Evolutionary conservation across 2,329 filamentous ascomycete genomes (phyloP), one percentile per base, ranked within the genome.

Genomic region (Ceratocystis eucalypticola): DNA sequence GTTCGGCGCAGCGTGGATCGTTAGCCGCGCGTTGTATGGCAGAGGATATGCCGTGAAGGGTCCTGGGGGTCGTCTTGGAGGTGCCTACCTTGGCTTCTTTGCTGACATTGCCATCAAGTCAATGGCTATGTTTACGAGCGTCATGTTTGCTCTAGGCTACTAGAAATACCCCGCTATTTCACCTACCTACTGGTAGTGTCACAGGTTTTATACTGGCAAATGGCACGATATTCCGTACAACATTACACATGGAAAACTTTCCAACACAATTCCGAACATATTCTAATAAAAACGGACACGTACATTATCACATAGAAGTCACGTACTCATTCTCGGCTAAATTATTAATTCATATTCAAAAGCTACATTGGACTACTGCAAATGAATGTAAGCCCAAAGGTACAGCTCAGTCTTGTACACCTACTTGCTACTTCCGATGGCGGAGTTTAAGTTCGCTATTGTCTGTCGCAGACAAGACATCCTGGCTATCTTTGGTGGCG

Each of bases 11-110:
- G 72, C 72, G 37, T 88, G 84, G 84, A 73, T 77, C 8, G n/a
- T 80, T 1, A 76, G 74, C 25, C 79, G 86, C 53, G 70, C 80
- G 30, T 1, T 81, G 62, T 88, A 86, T 70, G 79, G 82, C 66
- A 68, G 76, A 12, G 84, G 84, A 41, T 88, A 87, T 72, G 75
- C 75, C 64, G 73, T 73, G 59, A 71, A 67, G 10, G 81, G 81
- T 0, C 81, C 81, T 17, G 69, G 75, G 67, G 81, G 80, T 6
- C 75, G 82, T 61, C 8, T 55, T 48, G 77, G 75, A 63, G 80
- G 80, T 50, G 75, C 76, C 22, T 15, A 68, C 3, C 67, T 74
- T 15, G 71, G 75, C 22, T 68, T 71, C 45, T 63, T 81, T 17
- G 72, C 71, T 64, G 78, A 79, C 65, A 0, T 74, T 0, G 65